Evolutionary conservation across 768 basidiomycete species (phyloP).

Genomic region (Chalciporus sphaerocephalus): DNA sequence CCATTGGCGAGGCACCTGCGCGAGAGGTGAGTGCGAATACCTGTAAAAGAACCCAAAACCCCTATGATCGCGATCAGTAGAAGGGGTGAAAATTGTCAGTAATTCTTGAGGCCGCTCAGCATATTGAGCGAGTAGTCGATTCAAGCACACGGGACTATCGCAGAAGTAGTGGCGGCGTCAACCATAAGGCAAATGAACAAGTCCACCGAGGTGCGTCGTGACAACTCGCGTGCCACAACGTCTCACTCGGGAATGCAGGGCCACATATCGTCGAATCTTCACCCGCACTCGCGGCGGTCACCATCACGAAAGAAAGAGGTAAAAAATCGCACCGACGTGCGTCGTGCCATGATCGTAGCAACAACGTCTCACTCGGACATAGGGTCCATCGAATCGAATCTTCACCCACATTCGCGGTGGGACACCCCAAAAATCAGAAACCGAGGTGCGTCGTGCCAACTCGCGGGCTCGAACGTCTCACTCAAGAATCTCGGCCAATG

Average conservation of each 20-base stretch:
- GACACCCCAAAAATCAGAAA: too few relatives aligned
- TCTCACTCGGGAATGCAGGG: background rate
- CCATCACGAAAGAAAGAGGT: too few relatives aligned
- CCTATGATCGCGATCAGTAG: background rate
- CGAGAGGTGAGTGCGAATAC: background rate
- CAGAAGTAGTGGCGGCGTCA: too few relatives aligned
- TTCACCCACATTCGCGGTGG: background rate
- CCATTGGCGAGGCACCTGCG: background rate
- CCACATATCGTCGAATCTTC: background rate
- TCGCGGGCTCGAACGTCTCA: too few relatives aligned
- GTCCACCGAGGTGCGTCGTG: background rate
- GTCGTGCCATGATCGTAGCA: background rate
- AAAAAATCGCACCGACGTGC: background rate
- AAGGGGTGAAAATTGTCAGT: background rate
- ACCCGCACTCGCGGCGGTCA: background rate
- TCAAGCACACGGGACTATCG: background rate
- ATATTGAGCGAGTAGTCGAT: background rate
- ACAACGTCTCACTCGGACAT: background rate
- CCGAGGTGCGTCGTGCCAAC: too few relatives aligned
- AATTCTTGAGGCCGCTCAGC: background rate
- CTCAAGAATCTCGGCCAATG: too few relatives aligned
- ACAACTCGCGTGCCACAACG: background rate
- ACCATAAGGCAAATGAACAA: too few relatives aligned
- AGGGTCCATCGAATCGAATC: background rate
- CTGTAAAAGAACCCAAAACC: background rate